phyloP scores from a whole-genome alignment of 768 basidiomycete genomes.

The Cystofilobasidium bisporidii region DNA sequence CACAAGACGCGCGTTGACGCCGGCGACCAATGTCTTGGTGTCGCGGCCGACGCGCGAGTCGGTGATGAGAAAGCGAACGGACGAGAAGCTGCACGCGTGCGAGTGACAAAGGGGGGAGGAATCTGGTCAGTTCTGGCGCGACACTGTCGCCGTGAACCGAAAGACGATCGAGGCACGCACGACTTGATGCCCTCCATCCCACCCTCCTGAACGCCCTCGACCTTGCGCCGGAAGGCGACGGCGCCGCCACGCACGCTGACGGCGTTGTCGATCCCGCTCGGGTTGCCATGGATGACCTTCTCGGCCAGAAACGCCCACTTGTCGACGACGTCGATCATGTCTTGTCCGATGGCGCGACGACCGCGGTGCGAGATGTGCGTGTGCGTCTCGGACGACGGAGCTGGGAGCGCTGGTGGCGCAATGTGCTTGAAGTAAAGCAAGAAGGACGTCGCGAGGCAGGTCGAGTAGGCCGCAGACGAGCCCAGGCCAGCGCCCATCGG shows the following conservation, averaged over 20 bases:
- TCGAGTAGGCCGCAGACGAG: slow-evolving; percentile 91
- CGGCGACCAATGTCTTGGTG: slow-evolving; percentile 86
- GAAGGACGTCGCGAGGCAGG: slow-evolving; percentile 69
- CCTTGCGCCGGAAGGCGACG: slow-evolving; percentile 72
- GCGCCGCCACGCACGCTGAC: slow-evolving; percentile 89
- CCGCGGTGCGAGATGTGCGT: slow-evolving; percentile 61
- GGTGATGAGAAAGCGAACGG: slow-evolving; percentile 76
- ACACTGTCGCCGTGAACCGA: too few relatives aligned
- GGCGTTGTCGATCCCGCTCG: slow-evolving; percentile 94
- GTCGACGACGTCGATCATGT: slow-evolving; percentile 70
- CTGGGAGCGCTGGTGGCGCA: slow-evolving; percentile 32
- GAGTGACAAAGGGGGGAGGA: too few relatives aligned
- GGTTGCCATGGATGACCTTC: slow-evolving; percentile 93
- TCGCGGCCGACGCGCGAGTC: slow-evolving; percentile 88
- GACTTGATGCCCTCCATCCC: slow-evolving; percentile 80
- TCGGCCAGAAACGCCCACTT: slow-evolving; percentile 88
- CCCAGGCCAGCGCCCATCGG: slow-evolving; percentile 94
- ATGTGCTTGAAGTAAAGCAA: slow-evolving; percentile 68
- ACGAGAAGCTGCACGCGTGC: slow-evolving; percentile 86
- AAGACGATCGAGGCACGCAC: slow-evolving; percentile 48
- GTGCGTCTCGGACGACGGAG: slow-evolving; percentile 63
- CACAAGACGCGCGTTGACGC: slow-evolving; percentile 55
- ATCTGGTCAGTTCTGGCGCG: too few relatives aligned
- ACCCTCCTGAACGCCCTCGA: slow-evolving; percentile 55
- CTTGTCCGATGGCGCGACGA: slow-evolving; percentile 41